phyloP scores from a whole-genome alignment of 176 grass and related monocot genomes.

The sorghum (Sorghum bicolor) region Sorghum_bicolor_NCBIv3 NC_012879.2:2770001-2770500 shows the following conservation, averaged over 20 bases:
- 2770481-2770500: background rate
- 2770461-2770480: constrained; percentile 27
- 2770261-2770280: too few relatives aligned
- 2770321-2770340: background rate
- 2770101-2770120: background rate
- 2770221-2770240: too few relatives aligned
- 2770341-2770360: background rate
- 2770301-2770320: background rate
- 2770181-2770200: too few relatives aligned
- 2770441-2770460: constrained; percentile 35
- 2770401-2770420: constrained; percentile 81
- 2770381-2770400: constrained; percentile 93
- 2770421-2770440: constrained; percentile 97
- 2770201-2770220: too few relatives aligned
- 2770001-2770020: background rate
- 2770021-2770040: background rate
- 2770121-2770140: background rate
- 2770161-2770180: constrained; percentile 13
- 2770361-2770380: constrained; percentile 18
- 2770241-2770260: too few relatives aligned
- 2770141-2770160: background rate
- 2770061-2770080: background rate
- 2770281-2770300: background rate
- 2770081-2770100: background rate
- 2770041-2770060: background rate